Conservation (phyloP, 2,329 filamentous ascomycete species). For the Botrytis aclada region DNA sequence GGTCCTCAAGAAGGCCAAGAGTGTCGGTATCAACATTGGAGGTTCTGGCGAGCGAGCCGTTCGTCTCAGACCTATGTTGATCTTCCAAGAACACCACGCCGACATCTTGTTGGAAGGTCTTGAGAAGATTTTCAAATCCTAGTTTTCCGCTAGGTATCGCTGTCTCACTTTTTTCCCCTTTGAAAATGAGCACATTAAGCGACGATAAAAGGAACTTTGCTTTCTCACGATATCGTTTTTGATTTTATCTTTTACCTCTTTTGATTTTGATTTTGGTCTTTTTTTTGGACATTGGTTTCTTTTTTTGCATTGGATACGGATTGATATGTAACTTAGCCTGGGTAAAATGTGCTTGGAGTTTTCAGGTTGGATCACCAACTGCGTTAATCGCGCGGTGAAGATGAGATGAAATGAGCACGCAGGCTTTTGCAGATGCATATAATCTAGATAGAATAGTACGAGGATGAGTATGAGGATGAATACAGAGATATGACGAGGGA, state of each 20-base stretch:
- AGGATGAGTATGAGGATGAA: neutral
- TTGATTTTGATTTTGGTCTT: neutral
- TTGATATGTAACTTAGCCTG: constrained; percentile 15
- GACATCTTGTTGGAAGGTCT: constrained; percentile 77
- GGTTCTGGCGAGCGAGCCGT: constrained; percentile 70
- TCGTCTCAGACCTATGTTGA: constrained; percentile 73
- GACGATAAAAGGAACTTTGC: neutral
- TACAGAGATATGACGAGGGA: neutral
- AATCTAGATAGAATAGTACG: neutral
- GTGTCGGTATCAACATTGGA: constrained; percentile 71
- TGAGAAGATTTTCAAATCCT: constrained; percentile 52
- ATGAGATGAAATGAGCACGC: constrained; percentile 18
- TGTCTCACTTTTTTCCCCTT: neutral
- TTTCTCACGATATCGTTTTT: neutral
- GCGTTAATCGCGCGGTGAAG: constrained; percentile 17
- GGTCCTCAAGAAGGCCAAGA: constrained; percentile 69
- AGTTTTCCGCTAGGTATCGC: neutral
- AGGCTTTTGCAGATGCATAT: constrained; percentile 16
- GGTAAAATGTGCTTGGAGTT: constrained; percentile 16
- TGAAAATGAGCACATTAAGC: neutral
- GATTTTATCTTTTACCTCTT: neutral
- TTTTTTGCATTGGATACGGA: constrained; percentile 14
- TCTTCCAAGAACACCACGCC: constrained; percentile 85
- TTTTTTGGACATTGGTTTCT: neutral
- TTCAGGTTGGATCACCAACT: constrained; percentile 17